phyloP scores from a whole-genome alignment of 805 yeast species.

The Lipomyces spencermartinsiae region DNA sequence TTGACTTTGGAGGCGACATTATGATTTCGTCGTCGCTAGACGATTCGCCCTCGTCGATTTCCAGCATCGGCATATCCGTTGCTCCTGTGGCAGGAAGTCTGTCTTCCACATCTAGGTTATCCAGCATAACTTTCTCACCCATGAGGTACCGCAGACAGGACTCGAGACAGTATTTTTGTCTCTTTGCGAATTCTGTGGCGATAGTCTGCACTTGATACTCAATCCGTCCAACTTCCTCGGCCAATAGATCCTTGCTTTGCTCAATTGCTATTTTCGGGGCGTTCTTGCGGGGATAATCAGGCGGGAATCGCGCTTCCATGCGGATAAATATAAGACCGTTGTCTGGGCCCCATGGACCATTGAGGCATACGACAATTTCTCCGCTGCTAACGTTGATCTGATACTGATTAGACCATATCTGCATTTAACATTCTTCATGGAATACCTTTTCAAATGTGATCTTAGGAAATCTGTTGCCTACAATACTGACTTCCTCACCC shows the following conservation, averaged over 20 bases:
- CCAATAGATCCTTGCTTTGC: constrained; percentile 72
- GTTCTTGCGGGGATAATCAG: constrained; percentile 66
- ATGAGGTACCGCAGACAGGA: constrained; percentile 74
- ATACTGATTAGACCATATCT: background rate
- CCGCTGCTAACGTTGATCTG: constrained; percentile 87
- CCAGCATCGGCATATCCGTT: background rate
- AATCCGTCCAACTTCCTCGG: constrained; percentile 59
- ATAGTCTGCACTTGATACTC: constrained; percentile 60
- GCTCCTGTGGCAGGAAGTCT: background rate
- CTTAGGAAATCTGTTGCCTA: constrained; percentile 88
- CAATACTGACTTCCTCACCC: constrained; percentile 89
- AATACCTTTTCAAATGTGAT: constrained; percentile 71
- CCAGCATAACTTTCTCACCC: constrained; percentile 62
- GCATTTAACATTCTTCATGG: background rate
- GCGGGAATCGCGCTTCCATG: constrained; percentile 72
- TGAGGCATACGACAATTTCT: constrained; percentile 71
- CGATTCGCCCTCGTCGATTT: constrained; percentile 17
- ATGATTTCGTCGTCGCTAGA: constrained; percentile 31
- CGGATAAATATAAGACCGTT: constrained; percentile 67
- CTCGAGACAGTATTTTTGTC: constrained; percentile 75
- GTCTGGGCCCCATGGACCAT: constrained; percentile 72
- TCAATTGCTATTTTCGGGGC: constrained; percentile 70
- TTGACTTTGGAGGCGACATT: constrained; percentile 22
- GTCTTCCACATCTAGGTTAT: constrained; percentile 9
- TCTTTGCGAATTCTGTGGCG: constrained; percentile 59